These are phyloP conservation scores for Epichloe aotearoae DNA, from an alignment of 2,329 filamentous ascomycete species.

Conservation along the genomic window DNA sequence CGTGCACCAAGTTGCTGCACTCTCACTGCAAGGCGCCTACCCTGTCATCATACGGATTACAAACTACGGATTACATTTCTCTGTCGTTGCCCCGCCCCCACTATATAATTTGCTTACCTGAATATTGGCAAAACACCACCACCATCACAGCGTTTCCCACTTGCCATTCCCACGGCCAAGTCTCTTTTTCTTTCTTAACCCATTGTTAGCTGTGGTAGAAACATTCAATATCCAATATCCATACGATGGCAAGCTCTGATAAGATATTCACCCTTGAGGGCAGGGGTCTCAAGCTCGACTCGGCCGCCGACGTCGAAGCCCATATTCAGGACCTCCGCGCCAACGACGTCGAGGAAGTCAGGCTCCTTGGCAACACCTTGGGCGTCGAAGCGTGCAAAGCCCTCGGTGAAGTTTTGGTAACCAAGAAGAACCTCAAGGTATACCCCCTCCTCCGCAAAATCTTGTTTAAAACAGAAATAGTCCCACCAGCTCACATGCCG, in stretches of 20 bases:
- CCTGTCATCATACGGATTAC: too few species aligned
- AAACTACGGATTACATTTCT: neutral
- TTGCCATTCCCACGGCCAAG: neutral
- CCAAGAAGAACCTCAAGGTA: slow-evolving; percentile 68
- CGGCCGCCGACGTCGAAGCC: slow-evolving; percentile 70
- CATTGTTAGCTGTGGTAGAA: slow-evolving; percentile 1
- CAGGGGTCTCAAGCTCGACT: slow-evolving; percentile 85
- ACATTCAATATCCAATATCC: slow-evolving; percentile 4
- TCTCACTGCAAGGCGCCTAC: neutral
- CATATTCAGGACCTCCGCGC: slow-evolving; percentile 65
- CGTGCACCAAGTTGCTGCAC: neutral
- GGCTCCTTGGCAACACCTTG: slow-evolving; percentile 80
- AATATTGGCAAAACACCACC: neutral
- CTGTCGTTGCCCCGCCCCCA: slow-evolving; percentile 17
- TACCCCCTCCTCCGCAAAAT: neutral
- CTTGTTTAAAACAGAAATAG: neutral
- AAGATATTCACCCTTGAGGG: slow-evolving; percentile 85
- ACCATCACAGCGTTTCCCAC: neutral
- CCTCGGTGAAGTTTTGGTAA: slow-evolving; percentile 69
- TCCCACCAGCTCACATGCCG: slow-evolving; percentile 1
- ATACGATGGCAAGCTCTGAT: slow-evolving; percentile 18
- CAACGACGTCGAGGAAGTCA: slow-evolving; percentile 72
- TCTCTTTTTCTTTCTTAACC: slow-evolving; percentile 2
- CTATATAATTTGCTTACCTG: slow-evolving; percentile 8
- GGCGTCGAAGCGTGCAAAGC: slow-evolving; percentile 79